Percentiles rank a stretch among this genome's conserved stretches.
Conservation (phyloP, 805 yeast species). For the Candida boidinii region DNA sequence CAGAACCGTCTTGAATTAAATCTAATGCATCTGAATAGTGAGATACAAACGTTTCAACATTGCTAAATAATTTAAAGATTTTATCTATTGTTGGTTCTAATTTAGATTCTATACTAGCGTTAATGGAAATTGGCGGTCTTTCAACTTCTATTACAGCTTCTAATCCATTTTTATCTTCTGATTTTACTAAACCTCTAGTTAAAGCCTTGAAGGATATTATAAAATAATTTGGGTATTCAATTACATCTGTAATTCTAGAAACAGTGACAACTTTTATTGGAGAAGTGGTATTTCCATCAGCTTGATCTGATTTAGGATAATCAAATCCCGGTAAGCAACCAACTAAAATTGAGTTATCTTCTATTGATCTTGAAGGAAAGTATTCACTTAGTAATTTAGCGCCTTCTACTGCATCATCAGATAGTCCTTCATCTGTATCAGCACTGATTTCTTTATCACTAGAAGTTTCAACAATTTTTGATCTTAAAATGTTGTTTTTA, state of each 20-base stretch:
- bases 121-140: not conserved
- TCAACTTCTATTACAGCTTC: slow-evolving; percentile 6
- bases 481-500: too few species aligned
- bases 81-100: slow-evolving; percentile 2
- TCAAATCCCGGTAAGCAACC: slow-evolving; percentile 20
- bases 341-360: slow-evolving; percentile 6
- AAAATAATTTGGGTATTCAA: slow-evolving; percentile 34
- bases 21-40: slow-evolving; percentile 28
- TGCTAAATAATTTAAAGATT: slow-evolving; percentile 6
- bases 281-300: too few species aligned
- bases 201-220: slow-evolving; percentile 42
- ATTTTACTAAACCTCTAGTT: slow-evolving; percentile 29
- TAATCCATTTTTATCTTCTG: not conserved
- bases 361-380: slow-evolving; percentile 2
- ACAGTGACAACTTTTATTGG: slow-evolving; percentile 28
- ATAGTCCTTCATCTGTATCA: slow-evolving; percentile 1
- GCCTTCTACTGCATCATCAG: slow-evolving; percentile 6
- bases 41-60: slow-evolving; percentile 23
- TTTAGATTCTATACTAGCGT: not conserved
- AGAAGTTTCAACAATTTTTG: too few species aligned
- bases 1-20: slow-evolving; percentile 10
- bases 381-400: slow-evolving; percentile 2
- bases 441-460: slow-evolving; percentile 1
- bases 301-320: not conserved
- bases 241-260: slow-evolving; percentile 37